Conservation (phyloP, 306 rosid genomes). For the Dryas octopetala region DNA sequence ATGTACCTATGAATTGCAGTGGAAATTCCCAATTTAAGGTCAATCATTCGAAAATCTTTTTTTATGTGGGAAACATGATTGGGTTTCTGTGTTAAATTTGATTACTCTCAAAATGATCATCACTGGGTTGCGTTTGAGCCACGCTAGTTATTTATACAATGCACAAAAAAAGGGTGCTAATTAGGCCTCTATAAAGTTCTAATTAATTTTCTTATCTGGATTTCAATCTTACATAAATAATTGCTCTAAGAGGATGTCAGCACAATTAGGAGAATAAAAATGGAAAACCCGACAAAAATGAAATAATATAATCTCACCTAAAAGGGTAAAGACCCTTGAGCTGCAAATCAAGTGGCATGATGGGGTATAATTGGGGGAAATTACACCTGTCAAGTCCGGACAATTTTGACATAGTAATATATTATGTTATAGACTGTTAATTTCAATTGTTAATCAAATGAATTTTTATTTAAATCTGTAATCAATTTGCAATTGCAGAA, state of each 20-base stretch:
- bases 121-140: conserved; percentile 44
- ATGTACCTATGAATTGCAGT: conserved; percentile 16
- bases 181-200: conserved; percentile 15
- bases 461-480: too few species aligned
- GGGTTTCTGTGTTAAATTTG: conserved; percentile 21
- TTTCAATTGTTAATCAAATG: too few species aligned
- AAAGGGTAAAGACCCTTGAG: background rate
- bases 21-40: conserved; percentile 14
- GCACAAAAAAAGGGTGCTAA: conserved; percentile 10
- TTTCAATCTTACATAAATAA: conserved; percentile 12
- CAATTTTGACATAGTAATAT: too few species aligned
- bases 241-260: conserved; percentile 28
- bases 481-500: too few species aligned
- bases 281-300: background rate
- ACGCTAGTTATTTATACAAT: conserved; percentile 40
- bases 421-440: too few species aligned
- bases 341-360: background rate
- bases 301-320: conserved; percentile 17
- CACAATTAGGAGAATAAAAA: conserved; percentile 7
- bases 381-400: too few species aligned
- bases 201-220: background rate
- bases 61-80: conserved; percentile 36
- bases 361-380: background rate
- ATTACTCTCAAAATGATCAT: conserved; percentile 40
- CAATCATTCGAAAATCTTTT: conserved; percentile 32